Base-by-base conservation (phyloP, 2,329 filamentous ascomycete species). In the Penicillium decumbens region DNA sequence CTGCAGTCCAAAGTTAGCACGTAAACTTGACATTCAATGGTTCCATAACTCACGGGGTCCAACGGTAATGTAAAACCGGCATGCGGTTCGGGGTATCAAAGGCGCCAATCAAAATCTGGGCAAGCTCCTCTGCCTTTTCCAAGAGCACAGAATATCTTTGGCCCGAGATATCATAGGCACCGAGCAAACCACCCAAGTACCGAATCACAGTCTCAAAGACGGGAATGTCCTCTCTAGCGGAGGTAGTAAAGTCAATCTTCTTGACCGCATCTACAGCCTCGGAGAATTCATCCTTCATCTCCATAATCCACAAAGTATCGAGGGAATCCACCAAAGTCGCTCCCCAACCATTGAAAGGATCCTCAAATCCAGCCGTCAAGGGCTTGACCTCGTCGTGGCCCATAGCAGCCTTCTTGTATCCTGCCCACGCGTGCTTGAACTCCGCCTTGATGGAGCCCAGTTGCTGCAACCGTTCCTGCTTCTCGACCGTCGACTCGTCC, bases 61-160 rank as follows among this genome's bases (percentile, higher is more conserved):
- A 95, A 54, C 79, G 75, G 71, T 92, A 95, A 69, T 85, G 90
- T 4, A 89, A 79, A 5, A 89, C 72, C 2, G 92, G 91, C 88
- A 97, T 95, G 59, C 89, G 83, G 68, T 97, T 96, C 0, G 91
- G 91, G 0, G 92, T 96, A 69, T 95, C 89, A 62, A 95, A 95
- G 3, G 87, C 80, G 45, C 85, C 83, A 74, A 91, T 89, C 28
- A 95, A 74, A 52, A 95, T 79, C 61, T 92, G 87, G 33, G 83
- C 89, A 24, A 93, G 79, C 69, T 92, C 85, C 30, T 85, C 77
- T 1, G 89, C 88, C 71, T 95, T 93, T 46, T 84, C 80, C 28
- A 95, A 76, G 9, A 95, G 76, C 23, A 86, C 75, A 18, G 78
- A 72, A 61, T 95, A 86, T 54, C 77, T 75, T 6, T 80, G 82